Evolutionary conservation across 1,284 basidiomycete species (phyloP), one percentile per base, ranked within the genome.

Genomic region (Ganoderma multipileum): DNA sequence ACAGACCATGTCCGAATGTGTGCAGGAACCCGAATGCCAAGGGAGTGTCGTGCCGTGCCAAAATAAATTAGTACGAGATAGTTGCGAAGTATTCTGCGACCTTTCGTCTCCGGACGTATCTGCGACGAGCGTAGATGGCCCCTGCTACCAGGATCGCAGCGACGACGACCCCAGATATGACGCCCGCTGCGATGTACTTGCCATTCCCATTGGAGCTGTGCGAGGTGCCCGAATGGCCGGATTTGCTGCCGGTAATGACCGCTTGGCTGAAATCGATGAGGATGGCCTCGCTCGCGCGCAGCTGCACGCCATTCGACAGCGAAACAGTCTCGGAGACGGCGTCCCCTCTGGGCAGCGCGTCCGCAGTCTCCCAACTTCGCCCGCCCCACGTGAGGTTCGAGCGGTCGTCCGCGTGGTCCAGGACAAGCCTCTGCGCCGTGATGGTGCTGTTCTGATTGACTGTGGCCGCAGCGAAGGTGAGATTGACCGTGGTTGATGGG

Each of bases 331-430:
- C 80, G 2, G 23, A 38, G n/a, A 38, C 36, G 11, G 30, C 57
- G 12, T 20, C 16, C 57, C 57, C 57, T 8, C 23, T 39, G 20
- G 36, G 57, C n/a, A 14, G 18, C 0, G 82, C 89, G 69, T 88
- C 80, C 41, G 72, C 60, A 0, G 88, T 91, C 68, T 91, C 90
- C 68, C 87, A 91, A 2, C 84, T 87, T 77, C 89, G 88, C 2
- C 89, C 89, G 62, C 84, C 90, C 89, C 89, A 91, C 0, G 83
- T 88, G 64, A 91, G 65, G 41, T 86, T 86, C 54, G 80, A 79
- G 1, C 81, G 83, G 70, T 87, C 88, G 72, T 90, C 87, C 20
- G 89, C 87, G 71, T 86, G 83, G 39, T 87, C 86, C 50, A 78
- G 72, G 41, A 72, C 66, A 38, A 77, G 66, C 63, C 72, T 50